Conservation (phyloP, 306 rosid genomes). For the apple (Malus domestica) region DNA sequence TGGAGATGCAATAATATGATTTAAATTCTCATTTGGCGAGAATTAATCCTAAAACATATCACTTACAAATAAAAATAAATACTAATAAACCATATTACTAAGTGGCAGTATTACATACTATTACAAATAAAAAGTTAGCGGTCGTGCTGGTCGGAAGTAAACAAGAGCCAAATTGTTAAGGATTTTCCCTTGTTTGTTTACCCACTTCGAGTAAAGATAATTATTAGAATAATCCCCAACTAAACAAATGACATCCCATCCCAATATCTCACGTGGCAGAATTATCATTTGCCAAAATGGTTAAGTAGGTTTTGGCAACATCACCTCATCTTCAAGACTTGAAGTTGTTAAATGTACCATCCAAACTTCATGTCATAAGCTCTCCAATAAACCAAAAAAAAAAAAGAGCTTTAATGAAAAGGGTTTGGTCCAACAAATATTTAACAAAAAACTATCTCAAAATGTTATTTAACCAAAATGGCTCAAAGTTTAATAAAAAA, state of each 20-base stretch:
- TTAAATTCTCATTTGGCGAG: no score
- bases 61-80: fast-evolving
- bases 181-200: neutral
- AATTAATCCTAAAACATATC: no score
- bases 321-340: no score
- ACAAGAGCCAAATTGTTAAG: neutral
- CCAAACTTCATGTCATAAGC: neutral
- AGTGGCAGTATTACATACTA: no score
- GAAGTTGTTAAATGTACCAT: neutral
- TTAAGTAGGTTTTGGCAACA: neutral
- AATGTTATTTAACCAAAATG: no score
- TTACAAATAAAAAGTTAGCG: neutral
- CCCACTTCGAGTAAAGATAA: neutral
- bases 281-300: neutral
- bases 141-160: neutral
- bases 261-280: neutral
- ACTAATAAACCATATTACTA: fast-evolving
- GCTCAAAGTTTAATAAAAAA: no score
- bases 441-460: no score
- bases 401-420: no score
- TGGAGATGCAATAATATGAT: no score
- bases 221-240: neutral
- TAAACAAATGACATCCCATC: neutral
- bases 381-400: no score
- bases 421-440: no score